Evolutionary conservation across 2,329 filamentous ascomycete species (phyloP), one percentile per base, ranked within the genome.

Genomic region (Claviceps pazoutovae): DNA sequence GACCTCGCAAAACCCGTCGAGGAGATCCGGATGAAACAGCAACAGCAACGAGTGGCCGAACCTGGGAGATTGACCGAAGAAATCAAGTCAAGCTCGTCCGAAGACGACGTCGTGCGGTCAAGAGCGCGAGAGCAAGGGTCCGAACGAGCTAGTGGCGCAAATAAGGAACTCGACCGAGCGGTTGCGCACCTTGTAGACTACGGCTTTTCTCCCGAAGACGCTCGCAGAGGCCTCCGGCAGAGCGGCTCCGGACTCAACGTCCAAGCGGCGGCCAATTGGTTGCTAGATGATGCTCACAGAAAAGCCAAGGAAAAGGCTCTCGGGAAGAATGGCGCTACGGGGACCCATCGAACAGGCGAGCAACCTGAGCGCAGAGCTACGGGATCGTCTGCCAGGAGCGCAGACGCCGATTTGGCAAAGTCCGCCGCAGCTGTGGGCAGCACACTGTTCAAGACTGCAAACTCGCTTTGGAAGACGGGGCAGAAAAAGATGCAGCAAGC

Each of bases 401-500:
- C 66, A 7, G 86, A 89, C 1, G 81, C 75, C 50, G 91, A 96
- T 59, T 75, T 95, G 52, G 74, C 87, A 16, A 88, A 91, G 61
- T 78, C 84, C 44, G 91, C 91, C 2, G 82, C 88, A 5, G 85
- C 90, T 37, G 75, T 97, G 62, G 87, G 93, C 0, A 88, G 73
- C 45, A 94, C 78, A 55, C 68, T 98, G 13, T 82, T 97, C 66
- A 98, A 98, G 66, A 93, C 90, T 2, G 93, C 93, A 2, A 95
- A 94, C 58, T 91, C 88, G 1, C 70, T 97, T 0, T 98, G 93
- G 93, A 98, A 95, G 64, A 87, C 86, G 3, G 83, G 91, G 0
- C 88, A 90, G 62, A 98, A 95, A 68, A 90, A 88, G 64, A 79
- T 97, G 53, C 88, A 95, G 61, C 88, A 93, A 66, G 91, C 88